Evolutionary conservation across 768 basidiomycete genomes (phyloP), one percentile per base, ranked within the genome.

Genomic region (Suillus hirtellus): DNA sequence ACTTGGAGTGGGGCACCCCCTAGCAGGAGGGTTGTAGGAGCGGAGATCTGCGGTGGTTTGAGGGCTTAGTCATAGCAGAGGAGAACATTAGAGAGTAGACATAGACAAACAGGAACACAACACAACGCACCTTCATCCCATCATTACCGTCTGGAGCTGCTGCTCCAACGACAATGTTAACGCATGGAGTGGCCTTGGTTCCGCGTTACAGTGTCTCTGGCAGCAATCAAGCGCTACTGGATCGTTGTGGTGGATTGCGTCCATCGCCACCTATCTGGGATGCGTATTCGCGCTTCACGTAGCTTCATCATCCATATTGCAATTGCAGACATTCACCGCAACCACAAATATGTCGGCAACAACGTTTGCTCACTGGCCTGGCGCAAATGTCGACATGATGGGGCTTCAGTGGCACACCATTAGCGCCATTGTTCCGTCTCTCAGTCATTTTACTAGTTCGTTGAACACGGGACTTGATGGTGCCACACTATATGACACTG

Each of bases 281-380:
- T 58, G 49, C 3, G 21, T 64, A 17, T 37, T 63, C 4, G 59
- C 37, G 4, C 27, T 65, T 19, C 62, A 65, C 4, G 52, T 66
- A 0, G 56, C 59, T 31, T 66, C 65, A 15, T 63, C 65, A 12
- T 66, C 62, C 12, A n/a, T 66, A 27, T 19, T 64, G 17, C 58
- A 60, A 10, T 21, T 64, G n/a, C 62, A 64, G 21, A 49, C 56
- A 17, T 64, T 60, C n/a, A 64, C 38, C 53, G 3, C 11, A 21
- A 50, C 58, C 10, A 44, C n/a, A 15, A 49, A 21, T 8, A 21
- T 35, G 8, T 53, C 56, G 17, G 46, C 42, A 17, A 38, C 19
- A 46, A 47, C 38, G 4, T 12, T 52, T 1, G 12, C 55, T 35
- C 43, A 35, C 14, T 63, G 62, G 62, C 62, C 62, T 17, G 44